Conservation (phyloP, 2,329 filamentous ascomycete genomes). For the Podosphaera aphanis region DNA sequence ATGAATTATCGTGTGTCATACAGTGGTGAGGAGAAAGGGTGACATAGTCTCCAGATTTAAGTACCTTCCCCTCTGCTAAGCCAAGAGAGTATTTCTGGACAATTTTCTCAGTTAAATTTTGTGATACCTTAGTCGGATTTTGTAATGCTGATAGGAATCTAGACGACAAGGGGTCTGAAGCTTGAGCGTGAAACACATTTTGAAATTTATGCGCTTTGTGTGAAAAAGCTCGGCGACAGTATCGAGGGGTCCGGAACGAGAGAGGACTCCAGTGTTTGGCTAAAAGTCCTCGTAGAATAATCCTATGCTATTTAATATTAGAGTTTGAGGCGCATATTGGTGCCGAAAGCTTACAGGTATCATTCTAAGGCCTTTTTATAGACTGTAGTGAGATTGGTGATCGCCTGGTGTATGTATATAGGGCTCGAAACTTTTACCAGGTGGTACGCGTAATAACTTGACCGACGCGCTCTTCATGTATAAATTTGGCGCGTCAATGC, state of each 20-base stretch:
- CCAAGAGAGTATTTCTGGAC: constrained; percentile 63
- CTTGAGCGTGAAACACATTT: constrained; percentile 39
- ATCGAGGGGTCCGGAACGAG: constrained; percentile 6
- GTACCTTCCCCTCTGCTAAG: constrained; percentile 48
- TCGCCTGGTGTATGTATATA: too few relatives aligned
- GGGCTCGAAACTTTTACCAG: too few relatives aligned
- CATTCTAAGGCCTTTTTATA: not conserved
- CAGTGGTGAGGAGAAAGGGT: constrained; percentile 45
- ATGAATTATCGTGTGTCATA: constrained; percentile 76
- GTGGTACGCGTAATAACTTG: too few relatives aligned
- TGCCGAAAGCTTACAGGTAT: not conserved
- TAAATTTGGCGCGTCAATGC: too few relatives aligned
- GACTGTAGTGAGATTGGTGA: too few relatives aligned
- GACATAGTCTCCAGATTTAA: constrained; percentile 66
- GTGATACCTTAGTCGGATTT: constrained; percentile 22
- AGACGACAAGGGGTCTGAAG: constrained; percentile 27
- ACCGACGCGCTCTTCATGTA: too few relatives aligned
- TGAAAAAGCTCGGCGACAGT: constrained; percentile 10
- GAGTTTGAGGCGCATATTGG: not conserved
- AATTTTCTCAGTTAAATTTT: constrained; percentile 84
- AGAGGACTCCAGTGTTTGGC: too few relatives aligned
- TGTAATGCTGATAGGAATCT: constrained; percentile 29
- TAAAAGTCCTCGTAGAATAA: not conserved
- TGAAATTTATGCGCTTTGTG: constrained; percentile 17
- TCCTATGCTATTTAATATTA: not conserved